A percentile compares a stretch with the other conserved stretches of the same genome.
phyloP scores from a whole-genome alignment of 768 basidiomycete genomes.

The Auricularia auricula-judae region DNA sequence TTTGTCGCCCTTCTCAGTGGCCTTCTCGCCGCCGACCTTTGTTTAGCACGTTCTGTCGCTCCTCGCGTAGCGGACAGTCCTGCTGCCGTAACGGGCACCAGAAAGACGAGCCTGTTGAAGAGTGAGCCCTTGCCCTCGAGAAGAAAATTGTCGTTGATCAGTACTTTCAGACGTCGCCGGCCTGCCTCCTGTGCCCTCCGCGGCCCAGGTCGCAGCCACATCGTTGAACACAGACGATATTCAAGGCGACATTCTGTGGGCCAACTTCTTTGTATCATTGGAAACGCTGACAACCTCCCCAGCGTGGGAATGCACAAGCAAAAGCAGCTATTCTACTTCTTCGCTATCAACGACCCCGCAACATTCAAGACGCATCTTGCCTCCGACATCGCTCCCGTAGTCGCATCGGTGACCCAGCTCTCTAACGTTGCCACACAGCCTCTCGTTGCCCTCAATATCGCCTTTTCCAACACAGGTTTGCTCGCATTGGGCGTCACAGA shows the following conservation, averaged over 20 bases:
- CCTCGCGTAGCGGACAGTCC: background rate
- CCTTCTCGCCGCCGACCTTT: background rate
- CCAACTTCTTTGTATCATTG: background rate
- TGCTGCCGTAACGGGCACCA: background rate
- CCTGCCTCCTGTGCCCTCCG: background rate
- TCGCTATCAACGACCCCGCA: background rate
- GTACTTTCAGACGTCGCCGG: background rate
- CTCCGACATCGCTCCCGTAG: background rate
- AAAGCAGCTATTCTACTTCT: slow-evolving; percentile 22
- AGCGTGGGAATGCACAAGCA: slow-evolving; percentile 14
- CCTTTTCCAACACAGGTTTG: slow-evolving; percentile 13
- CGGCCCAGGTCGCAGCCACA: background rate
- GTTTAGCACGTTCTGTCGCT: background rate
- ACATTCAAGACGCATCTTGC: slow-evolving; percentile 1
- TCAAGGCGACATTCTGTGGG: slow-evolving; percentile 9
- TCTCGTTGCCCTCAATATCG: slow-evolving; percentile 13
- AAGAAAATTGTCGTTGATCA: background rate
- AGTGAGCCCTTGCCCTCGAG: background rate
- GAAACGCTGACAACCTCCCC: background rate
- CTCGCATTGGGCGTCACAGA: slow-evolving; percentile 11
- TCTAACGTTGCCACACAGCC: slow-evolving; percentile 12
- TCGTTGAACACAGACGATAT: slow-evolving; percentile 7
- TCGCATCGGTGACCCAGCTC: slow-evolving; percentile 26
- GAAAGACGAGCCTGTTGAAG: background rate
- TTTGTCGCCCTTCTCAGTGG: background rate